Conservation (phyloP, 2,329 filamentous ascomycete genomes). For the Neofusicoccum ribis region DNA sequence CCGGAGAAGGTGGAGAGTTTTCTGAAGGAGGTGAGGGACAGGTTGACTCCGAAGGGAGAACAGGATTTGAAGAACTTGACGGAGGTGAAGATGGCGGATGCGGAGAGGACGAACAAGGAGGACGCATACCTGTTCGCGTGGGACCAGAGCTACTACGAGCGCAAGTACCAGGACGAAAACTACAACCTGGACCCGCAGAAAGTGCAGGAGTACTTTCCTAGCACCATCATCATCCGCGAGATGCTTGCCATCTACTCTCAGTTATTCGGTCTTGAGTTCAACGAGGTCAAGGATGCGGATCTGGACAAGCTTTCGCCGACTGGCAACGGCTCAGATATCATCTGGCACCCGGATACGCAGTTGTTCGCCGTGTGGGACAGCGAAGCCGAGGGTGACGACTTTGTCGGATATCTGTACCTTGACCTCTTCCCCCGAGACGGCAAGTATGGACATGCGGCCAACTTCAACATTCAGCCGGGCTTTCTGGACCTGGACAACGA, state of each 20-base stretch:
- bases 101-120: slow-evolving; percentile 39
- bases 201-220: slow-evolving; percentile 81
- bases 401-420: slow-evolving; percentile 80
- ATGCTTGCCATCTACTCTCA: slow-evolving; percentile 85
- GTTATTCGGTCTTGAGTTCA: slow-evolving; percentile 76
- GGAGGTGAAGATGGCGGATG: slow-evolving; percentile 51
- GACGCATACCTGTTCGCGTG: slow-evolving; percentile 77
- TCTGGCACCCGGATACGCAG: slow-evolving; percentile 79
- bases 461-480: slow-evolving; percentile 77
- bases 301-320: slow-evolving; percentile 63
- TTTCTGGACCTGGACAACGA: slow-evolving; percentile 58
- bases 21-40: slow-evolving; percentile 46
- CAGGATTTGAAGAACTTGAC: slow-evolving; percentile 33
- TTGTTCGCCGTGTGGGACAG: slow-evolving; percentile 83
- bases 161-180: slow-evolving; percentile 76
- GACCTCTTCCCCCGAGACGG: slow-evolving; percentile 77
- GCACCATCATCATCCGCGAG: slow-evolving; percentile 68
- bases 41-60: slow-evolving; percentile 47
- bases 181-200: slow-evolving; percentile 76
- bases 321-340: slow-evolving; percentile 68
- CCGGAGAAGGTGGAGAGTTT: slow-evolving; percentile 54
- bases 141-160: slow-evolving; percentile 79
- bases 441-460: slow-evolving; percentile 83
- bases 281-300: slow-evolving; percentile 69
- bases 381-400: slow-evolving; percentile 66